Conservation (phyloP, 1,284 basidiomycete species). For the Veloboletus limbatus region DNA sequence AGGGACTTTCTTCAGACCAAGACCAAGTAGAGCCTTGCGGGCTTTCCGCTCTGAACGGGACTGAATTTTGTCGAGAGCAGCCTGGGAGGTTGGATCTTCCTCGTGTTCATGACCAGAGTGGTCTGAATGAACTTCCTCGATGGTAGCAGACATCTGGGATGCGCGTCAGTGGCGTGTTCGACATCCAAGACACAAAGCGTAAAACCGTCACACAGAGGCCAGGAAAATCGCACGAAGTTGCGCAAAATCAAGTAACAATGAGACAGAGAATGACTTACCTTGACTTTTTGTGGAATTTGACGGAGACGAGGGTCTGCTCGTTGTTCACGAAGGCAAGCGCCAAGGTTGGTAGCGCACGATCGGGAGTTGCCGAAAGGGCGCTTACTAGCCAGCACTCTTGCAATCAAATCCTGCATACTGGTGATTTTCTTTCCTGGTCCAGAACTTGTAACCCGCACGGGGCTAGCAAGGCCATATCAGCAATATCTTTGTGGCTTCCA, state of each 20-base stretch:
- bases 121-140: slow-evolving; percentile 80
- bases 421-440: too few relatives aligned
- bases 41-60: slow-evolving; percentile 91
- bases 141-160: slow-evolving; percentile 65
- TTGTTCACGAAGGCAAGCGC: slow-evolving; percentile 35
- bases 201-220: slow-evolving; percentile 23
- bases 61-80: slow-evolving; percentile 90
- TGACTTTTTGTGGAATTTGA: slow-evolving; percentile 9
- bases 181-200: slow-evolving; percentile 35
- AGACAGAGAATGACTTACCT: slow-evolving; percentile 20
- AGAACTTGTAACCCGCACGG: slow-evolving; percentile 27
- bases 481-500: slow-evolving; percentile 45
- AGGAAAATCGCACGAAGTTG: background rate
- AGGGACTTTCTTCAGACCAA: slow-evolving; percentile 89
- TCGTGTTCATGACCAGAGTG: slow-evolving; percentile 71
- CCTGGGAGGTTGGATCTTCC: slow-evolving; percentile 78
- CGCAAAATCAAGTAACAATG: background rate
- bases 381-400: background rate
- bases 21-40: slow-evolving; percentile 80
- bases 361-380: slow-evolving; percentile 29
- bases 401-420: too few relatives aligned
- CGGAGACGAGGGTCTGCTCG: slow-evolving; percentile 31
- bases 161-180: slow-evolving; percentile 19
- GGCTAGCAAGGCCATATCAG: slow-evolving; percentile 40
- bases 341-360: slow-evolving; percentile 5